Evolutionary conservation across 371 early-diverging fungal species (phyloP).

Genomic region (Haplosporangium sp.): DNA sequence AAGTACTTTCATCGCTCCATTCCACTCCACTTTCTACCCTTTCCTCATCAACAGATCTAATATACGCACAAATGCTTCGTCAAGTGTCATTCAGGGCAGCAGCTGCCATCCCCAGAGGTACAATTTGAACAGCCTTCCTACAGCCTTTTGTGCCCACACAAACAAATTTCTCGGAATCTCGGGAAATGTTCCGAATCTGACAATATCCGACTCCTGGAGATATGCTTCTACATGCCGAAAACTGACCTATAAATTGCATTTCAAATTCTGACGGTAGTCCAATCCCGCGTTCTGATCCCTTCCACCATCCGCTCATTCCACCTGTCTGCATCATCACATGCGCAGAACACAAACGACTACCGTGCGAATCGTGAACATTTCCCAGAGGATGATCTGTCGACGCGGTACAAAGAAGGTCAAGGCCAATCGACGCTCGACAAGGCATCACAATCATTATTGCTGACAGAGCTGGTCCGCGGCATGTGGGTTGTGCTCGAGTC

Average conservation of each 20-base stretch:
- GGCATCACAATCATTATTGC: slow-evolving; percentile 81
- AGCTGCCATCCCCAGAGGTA: slow-evolving; percentile 19
- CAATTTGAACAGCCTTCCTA: neutral
- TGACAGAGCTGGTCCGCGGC: slow-evolving; percentile 91
- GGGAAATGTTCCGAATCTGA: neutral
- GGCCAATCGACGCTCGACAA: slow-evolving; percentile 67
- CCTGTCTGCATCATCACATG: neutral
- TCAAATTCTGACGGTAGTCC: too few species aligned
- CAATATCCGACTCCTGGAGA: too few species aligned
- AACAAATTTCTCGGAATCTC: neutral
- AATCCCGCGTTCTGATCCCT: too few species aligned
- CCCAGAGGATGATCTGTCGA: slow-evolving; percentile 12
- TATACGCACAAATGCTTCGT: slow-evolving; percentile 16
- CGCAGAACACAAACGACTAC: slow-evolving; percentile 16
- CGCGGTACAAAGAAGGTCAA: slow-evolving; percentile 10
- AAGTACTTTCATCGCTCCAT: neutral
- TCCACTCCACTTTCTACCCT: neutral
- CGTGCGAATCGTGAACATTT: slow-evolving; percentile 23
- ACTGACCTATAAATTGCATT: too few species aligned
- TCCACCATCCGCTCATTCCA: slow-evolving; percentile 7
- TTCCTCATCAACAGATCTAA: neutral
- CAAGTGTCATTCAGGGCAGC: slow-evolving; percentile 12
- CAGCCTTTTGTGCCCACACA: neutral
- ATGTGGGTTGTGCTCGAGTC: slow-evolving; percentile 92
- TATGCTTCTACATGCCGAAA: too few species aligned